Conservation (phyloP, 257 asterid genomes). For the Scutellaria barbata region DNA sequence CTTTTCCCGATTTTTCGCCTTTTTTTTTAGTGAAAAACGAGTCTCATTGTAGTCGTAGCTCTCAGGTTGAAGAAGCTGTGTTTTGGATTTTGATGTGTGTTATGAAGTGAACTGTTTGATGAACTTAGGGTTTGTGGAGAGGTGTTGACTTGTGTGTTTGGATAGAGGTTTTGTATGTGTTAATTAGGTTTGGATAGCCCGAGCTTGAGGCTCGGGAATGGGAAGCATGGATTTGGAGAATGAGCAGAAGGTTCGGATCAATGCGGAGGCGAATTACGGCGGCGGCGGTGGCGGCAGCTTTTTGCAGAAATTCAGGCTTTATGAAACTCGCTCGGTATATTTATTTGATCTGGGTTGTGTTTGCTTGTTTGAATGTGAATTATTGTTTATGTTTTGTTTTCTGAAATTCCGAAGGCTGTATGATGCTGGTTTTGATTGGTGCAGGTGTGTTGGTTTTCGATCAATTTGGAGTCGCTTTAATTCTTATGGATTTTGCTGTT, state of each 20-base stretch:
- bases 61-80: constrained; percentile 3
- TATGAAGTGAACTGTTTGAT: constrained; percentile 30
- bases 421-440: constrained; percentile 33
- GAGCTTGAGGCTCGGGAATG: constrained; percentile 55
- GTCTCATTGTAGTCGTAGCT: constrained; percentile 40
- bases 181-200: constrained; percentile 42
- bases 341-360: constrained; percentile 31
- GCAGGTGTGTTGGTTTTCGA: constrained; percentile 17
- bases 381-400: constrained; percentile 11
- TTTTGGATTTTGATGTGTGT: constrained; percentile 28
- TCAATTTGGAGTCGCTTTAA: constrained; percentile 12
- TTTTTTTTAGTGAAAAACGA: constrained; percentile 30
- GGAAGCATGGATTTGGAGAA: constrained; percentile 54
- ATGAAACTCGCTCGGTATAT: constrained; percentile 87
- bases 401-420: constrained; percentile 8
- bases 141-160: constrained; percentile 40
- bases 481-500: constrained; percentile 19
- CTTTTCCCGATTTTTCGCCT: neutral
- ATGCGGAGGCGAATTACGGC: constrained; percentile 36
- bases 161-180: constrained; percentile 40
- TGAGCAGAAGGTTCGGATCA: constrained; percentile 40
- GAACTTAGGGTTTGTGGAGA: constrained; percentile 40
- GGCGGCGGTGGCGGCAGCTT: constrained; percentile 37
- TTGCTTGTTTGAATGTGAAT: constrained; percentile 32
- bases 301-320: constrained; percentile 81